Conservation (phyloP, 371 early-diverging fungal species). For the Mortierella sp. region DNA sequence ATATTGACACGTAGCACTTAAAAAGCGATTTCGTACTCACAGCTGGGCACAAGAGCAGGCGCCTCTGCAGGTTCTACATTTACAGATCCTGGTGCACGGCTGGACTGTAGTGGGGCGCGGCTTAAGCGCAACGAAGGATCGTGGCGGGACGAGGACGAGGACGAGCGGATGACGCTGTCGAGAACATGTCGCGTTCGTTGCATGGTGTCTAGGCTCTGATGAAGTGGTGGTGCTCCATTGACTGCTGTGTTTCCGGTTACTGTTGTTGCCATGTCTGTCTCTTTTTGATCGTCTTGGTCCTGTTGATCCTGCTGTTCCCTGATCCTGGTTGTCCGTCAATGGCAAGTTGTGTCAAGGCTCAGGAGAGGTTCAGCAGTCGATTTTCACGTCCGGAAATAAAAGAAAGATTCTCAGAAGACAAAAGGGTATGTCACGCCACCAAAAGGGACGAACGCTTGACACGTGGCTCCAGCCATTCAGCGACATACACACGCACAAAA, state of each 20-base stretch:
- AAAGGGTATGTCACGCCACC: not conserved
- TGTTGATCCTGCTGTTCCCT: not conserved
- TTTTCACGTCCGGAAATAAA: not conserved
- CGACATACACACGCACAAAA: not conserved
- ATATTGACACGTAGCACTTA: too few relatives aligned
- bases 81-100: not conserved
- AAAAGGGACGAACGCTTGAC: too few relatives aligned
- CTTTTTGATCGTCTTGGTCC: not conserved
- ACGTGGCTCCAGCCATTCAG: too few relatives aligned
- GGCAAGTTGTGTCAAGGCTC: not conserved
- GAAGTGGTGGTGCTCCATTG: not conserved
- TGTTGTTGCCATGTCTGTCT: not conserved
- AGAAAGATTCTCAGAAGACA: not conserved
- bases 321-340: not conserved
- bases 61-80: not conserved
- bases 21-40: slow-evolving; percentile 8
- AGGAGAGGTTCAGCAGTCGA: not conserved
- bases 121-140: not conserved
- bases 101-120: not conserved
- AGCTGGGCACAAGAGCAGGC: not conserved
- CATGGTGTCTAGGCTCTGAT: not conserved
- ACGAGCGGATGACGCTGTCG: slow-evolving; percentile 1
- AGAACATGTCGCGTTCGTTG: slow-evolving; percentile 2
- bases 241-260: not conserved
- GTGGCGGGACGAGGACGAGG: not conserved